Evolutionary conservation across 768 basidiomycete genomes (phyloP).

Genomic region (Podaxis rugospora): DNA sequence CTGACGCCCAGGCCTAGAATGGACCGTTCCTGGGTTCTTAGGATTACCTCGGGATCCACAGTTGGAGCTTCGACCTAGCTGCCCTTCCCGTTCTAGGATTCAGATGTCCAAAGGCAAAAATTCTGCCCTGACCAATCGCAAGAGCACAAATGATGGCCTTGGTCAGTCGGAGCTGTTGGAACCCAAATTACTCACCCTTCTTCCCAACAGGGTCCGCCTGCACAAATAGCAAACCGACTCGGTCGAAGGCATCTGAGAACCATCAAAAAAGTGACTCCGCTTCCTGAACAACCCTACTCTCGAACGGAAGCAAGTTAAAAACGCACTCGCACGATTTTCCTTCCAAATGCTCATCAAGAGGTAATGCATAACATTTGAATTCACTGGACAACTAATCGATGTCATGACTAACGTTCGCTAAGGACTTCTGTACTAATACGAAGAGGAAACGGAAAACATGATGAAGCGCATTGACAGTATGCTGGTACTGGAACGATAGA

Average conservation of each 20-base stretch:
- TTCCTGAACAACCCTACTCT: neutral
- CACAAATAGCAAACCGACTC: neutral
- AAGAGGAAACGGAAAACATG: neutral
- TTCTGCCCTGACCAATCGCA: neutral
- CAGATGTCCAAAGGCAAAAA: neutral
- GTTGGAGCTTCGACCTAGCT: neutral
- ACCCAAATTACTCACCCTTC: neutral
- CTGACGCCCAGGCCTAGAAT: neutral
- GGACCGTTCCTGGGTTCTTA: no score
- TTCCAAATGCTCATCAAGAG: neutral
- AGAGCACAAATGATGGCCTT: neutral
- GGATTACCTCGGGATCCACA: neutral
- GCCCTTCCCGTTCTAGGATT: neutral
- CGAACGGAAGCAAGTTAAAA: neutral
- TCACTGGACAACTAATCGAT: neutral
- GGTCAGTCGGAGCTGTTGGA: neutral
- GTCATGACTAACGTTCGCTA: neutral
- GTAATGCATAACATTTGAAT: neutral
- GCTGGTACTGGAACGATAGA: neutral
- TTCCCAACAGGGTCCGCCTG: neutral
- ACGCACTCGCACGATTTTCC: neutral
- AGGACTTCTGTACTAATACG: neutral
- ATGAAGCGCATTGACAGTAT: neutral
- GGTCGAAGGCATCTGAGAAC: neutral
- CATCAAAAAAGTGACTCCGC: neutral